These are phyloP conservation scores for Blastocystis sp. DNA, from an alignment of 352 stramenopile species.

Conservation along the genomic window DNA sequence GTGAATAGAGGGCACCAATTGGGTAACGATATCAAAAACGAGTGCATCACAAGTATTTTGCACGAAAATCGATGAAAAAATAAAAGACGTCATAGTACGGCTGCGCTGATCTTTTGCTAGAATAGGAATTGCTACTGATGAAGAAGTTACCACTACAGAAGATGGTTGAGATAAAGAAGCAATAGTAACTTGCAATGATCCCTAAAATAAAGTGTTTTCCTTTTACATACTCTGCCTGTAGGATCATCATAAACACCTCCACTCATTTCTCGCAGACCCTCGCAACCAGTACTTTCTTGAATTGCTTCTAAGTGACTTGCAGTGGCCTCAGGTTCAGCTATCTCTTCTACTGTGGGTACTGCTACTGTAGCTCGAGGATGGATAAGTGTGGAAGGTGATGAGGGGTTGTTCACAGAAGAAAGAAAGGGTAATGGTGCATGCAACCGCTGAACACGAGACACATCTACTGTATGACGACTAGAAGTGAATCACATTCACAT, in stretches of 20 bases:
- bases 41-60: neutral
- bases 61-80: neutral
- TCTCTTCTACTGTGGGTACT: neutral
- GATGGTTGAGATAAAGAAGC: neutral
- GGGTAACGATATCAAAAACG: neutral
- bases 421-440: neutral
- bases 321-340: neutral
- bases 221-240: neutral
- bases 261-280: slow-evolving; percentile 33
- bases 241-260: slow-evolving; percentile 38
- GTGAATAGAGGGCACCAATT: neutral
- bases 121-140: neutral
- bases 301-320: neutral
- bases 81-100: neutral
- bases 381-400: neutral
- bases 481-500: too few relatives aligned
- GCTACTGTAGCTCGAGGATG: neutral
- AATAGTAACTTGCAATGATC: neutral
- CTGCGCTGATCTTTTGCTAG: neutral
- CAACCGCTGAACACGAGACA: neutral
- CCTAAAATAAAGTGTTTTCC: neutral
- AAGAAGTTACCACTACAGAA: neutral
- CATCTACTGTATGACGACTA: neutral
- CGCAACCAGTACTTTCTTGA: neutral
- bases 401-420: neutral